These are phyloP conservation scores for Trapa bicornis DNA, from an alignment of 345 rosid species.

Conservation along the genomic window DNA sequence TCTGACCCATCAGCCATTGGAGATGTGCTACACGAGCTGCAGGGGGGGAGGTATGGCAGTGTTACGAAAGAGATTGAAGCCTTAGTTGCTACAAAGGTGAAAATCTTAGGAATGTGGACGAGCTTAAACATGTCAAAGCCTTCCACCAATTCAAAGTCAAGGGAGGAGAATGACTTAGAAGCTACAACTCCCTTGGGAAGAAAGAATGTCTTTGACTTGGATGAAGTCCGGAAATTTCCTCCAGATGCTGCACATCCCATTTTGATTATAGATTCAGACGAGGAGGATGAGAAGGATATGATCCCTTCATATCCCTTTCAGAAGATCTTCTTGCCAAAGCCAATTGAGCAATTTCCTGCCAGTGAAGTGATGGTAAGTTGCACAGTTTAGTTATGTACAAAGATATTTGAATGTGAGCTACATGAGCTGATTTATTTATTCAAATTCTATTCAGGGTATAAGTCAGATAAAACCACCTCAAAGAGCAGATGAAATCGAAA, in stretches of 20 bases:
- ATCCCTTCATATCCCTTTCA: too few species aligned
- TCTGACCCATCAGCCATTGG: conserved; percentile 45
- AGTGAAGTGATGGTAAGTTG: conserved; percentile 22
- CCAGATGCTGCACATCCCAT: too few species aligned
- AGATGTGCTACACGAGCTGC: conserved; percentile 27
- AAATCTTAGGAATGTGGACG: conserved; percentile 6
- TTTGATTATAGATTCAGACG: too few species aligned
- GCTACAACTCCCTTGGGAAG: conserved; percentile 6
- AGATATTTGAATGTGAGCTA: not conserved
- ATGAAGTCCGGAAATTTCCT: too few species aligned
- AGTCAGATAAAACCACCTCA: not conserved
- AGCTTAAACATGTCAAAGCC: too few species aligned
- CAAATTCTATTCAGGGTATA: conserved; percentile 3
- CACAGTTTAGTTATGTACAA: not conserved
- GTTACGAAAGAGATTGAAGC: conserved; percentile 51
- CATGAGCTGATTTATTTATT: not conserved
- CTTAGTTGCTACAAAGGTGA: conserved; percentile 28
- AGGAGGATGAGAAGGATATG: too few species aligned
- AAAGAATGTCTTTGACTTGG: too few species aligned
- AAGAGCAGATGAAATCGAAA: conserved; percentile 14
- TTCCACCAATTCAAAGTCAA: too few species aligned
- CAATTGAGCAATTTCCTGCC: not conserved
- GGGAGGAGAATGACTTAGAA: not conserved
- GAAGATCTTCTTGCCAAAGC: too few species aligned
- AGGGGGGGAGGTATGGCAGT: conserved; percentile 51